A percentile compares a stretch with the other conserved stretches of the same genome.
These are phyloP conservation scores for Pharnaceum exiguum DNA, from an alignment of 148 eudicot species.

Conservation along the genomic window DNA sequence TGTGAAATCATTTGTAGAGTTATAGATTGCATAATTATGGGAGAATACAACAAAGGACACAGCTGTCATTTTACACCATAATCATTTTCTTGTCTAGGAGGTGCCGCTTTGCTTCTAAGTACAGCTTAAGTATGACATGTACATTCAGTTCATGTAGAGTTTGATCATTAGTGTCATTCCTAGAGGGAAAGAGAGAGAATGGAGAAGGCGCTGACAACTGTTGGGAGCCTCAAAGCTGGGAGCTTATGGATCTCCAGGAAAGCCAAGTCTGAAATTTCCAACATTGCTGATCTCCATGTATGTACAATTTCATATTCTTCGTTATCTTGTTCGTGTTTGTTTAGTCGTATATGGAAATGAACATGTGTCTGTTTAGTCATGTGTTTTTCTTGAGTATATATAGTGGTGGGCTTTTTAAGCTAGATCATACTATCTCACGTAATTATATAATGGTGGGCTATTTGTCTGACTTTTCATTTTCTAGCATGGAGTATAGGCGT, in stretches of 20 bases:
- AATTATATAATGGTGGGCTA: no score
- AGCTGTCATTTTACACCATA: background rate
- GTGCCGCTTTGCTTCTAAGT: conserved; percentile 13
- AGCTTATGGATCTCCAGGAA: conserved; percentile 61
- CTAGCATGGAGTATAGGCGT: no score
- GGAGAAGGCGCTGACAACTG: conserved; percentile 60
- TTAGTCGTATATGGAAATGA: background rate
- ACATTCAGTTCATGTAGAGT: background rate
- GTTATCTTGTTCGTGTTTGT: background rate
- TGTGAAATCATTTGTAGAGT: no score
- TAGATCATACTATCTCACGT: no score
- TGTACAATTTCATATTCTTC: background rate
- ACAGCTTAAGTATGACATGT: conserved; percentile 10
- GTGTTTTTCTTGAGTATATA: no score
- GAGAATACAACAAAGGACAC: background rate
- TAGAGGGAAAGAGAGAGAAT: conserved; percentile 13
- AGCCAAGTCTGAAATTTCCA: conserved; percentile 63
- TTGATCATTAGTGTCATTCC: background rate
- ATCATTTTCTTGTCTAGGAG: background rate
- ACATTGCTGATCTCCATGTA: conserved; percentile 37
- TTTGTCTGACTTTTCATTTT: no score
- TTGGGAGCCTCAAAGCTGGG: conserved; percentile 54
- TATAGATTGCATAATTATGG: no score
- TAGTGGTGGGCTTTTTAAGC: no score
- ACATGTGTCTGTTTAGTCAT: no score